phyloP scores from a whole-genome alignment of 768 basidiomycete genomes.

The Russula griseocarnosa region DNA sequence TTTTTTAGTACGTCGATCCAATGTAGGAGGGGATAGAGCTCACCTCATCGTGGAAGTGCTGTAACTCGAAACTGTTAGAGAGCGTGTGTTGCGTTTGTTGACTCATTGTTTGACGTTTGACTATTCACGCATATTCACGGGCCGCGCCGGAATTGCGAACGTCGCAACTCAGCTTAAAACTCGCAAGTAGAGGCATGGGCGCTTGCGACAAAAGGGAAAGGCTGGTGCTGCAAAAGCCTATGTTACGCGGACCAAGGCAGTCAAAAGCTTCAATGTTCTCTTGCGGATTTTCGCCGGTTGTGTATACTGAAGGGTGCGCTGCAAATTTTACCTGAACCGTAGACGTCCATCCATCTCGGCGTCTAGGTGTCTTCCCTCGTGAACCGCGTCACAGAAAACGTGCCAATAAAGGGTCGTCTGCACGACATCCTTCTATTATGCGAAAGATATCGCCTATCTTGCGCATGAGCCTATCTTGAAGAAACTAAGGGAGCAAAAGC shows the following conservation, averaged over 20 bases:
- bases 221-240: constrained; percentile 91
- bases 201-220: constrained; percentile 78
- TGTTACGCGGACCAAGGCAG: constrained; percentile 81
- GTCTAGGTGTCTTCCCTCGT: constrained; percentile 89
- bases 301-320: constrained; percentile 92
- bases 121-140: background rate
- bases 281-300: constrained; percentile 92
- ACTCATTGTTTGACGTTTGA: background rate
- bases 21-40: background rate
- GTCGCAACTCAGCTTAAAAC: background rate
- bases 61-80: too few species aligned
- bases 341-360: constrained; percentile 18
- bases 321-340: background rate
- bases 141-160: background rate
- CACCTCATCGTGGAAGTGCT: constrained; percentile 26
- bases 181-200: constrained; percentile 49
- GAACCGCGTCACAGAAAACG: constrained; percentile 89
- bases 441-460: constrained; percentile 96
- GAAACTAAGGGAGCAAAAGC: constrained; percentile 93
- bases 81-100: constrained; percentile 7
- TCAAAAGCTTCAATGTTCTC: constrained; percentile 96
- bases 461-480: constrained; percentile 93
- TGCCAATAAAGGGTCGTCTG: constrained; percentile 96
- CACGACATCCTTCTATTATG: constrained; percentile 95
- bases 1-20: background rate